phyloP scores from a whole-genome alignment of 2,329 filamentous ascomycete species.

The Podosphaera leucotricha region DNA sequence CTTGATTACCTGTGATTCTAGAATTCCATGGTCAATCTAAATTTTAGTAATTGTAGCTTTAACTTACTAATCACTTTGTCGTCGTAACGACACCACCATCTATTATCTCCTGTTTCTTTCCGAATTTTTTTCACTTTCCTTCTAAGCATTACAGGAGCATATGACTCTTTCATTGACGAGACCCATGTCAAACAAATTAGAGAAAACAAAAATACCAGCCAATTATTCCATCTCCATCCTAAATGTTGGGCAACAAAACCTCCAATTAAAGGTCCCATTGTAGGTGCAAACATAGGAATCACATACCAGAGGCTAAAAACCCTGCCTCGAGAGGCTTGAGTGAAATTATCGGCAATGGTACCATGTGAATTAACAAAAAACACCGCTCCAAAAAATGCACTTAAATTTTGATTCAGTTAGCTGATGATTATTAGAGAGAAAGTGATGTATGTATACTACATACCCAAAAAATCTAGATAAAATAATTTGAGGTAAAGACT shows the following conservation, averaged over 20 bases:
- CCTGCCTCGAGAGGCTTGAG: constrained; percentile 57
- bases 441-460: constrained; percentile 8
- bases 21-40: constrained; percentile 15
- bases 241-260: constrained; percentile 55
- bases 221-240: constrained; percentile 76
- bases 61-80: constrained; percentile 22
- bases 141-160: constrained; percentile 46
- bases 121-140: constrained; percentile 38
- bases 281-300: constrained; percentile 58
- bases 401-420: constrained; percentile 6
- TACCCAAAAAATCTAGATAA: constrained; percentile 49
- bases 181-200: constrained; percentile 37
- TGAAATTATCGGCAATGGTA: constrained; percentile 61
- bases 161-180: constrained; percentile 45
- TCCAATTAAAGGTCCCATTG: constrained; percentile 46
- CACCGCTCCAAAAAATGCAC: constrained; percentile 47
- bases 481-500: constrained; percentile 44
- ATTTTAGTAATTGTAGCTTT: neutral
- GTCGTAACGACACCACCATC: constrained; percentile 67
- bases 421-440: neutral
- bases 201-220: constrained; percentile 52
- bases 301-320: constrained; percentile 66
- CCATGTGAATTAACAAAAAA: constrained; percentile 71
- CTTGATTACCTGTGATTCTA: constrained; percentile 43
- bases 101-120: constrained; percentile 43